phyloP scores from a whole-genome alignment of 2,329 filamentous ascomycete genomes.

The Uncinocarpus reesii region DNA sequence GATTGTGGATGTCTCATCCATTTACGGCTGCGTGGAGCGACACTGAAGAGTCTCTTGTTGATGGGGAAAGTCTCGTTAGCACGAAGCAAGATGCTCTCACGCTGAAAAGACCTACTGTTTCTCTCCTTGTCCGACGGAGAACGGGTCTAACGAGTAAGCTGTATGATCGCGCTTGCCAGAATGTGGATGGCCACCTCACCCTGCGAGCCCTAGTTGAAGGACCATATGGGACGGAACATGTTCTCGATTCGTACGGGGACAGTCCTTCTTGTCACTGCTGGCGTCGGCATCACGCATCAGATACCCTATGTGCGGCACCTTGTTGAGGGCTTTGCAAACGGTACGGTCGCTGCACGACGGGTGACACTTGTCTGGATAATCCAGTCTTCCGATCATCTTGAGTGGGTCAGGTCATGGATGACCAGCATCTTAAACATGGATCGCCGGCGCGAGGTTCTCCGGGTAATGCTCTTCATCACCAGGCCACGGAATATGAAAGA shows the following conservation, averaged over 20 bases:
- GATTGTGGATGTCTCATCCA: slow-evolving; percentile 62
- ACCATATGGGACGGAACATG: slow-evolving; percentile 75
- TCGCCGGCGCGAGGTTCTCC: slow-evolving; percentile 68
- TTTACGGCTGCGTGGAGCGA: slow-evolving; percentile 71
- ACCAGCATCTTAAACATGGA: slow-evolving; percentile 67
- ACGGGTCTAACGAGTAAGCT: slow-evolving; percentile 80
- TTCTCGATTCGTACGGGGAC: slow-evolving; percentile 88
- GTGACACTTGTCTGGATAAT: slow-evolving; percentile 88
- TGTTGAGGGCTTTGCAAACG: slow-evolving; percentile 56
- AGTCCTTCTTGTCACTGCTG: slow-evolving; percentile 78
- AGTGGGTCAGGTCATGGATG: slow-evolving; percentile 89
- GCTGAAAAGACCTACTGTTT: slow-evolving; percentile 50
- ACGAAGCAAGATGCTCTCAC: slow-evolving; percentile 44
- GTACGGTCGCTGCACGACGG: slow-evolving; percentile 67
- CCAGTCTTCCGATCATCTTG: slow-evolving; percentile 74
- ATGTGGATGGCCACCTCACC: slow-evolving; percentile 46
- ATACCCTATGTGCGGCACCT: slow-evolving; percentile 76
- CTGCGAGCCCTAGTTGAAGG: slow-evolving; percentile 74
- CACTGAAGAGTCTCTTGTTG: slow-evolving; percentile 39
- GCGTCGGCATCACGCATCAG: slow-evolving; percentile 91
- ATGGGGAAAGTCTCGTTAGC: slow-evolving; percentile 36
- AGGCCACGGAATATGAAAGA: slow-evolving; percentile 74
- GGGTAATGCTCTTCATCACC: slow-evolving; percentile 83
- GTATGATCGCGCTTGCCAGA: slow-evolving; percentile 55
- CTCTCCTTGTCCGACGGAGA: slow-evolving; percentile 76